These are phyloP conservation scores for Paraphysoderma sedebokerense DNA, from an alignment of 371 early-diverging fungal genomes.

Conservation along the genomic window DNA sequence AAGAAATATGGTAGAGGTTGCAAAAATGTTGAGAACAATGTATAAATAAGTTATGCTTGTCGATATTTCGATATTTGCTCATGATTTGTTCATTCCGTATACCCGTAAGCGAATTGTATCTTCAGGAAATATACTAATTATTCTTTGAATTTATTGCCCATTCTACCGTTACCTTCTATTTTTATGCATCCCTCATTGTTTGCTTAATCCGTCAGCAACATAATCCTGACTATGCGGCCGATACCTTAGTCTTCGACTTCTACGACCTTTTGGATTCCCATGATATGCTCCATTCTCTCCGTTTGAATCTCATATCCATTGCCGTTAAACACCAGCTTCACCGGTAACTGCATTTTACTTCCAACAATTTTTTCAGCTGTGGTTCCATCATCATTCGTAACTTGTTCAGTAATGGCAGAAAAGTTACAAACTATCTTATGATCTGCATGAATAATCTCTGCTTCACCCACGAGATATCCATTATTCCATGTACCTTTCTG, in stretches of 20 bases:
- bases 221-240: too few species aligned
- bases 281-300: too few species aligned
- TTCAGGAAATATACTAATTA: too few species aligned
- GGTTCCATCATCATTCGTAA: not conserved
- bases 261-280: too few species aligned
- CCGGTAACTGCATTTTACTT: not conserved
- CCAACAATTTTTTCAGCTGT: not conserved
- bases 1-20: constrained; percentile 68
- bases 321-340: not conserved
- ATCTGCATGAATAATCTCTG: constrained; percentile 24
- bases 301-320: not conserved
- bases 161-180: too few species aligned
- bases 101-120: too few species aligned
- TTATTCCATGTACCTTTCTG: constrained; percentile 18
- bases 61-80: too few species aligned
- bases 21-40: constrained; percentile 17
- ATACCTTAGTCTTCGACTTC: too few species aligned
- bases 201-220: too few species aligned
- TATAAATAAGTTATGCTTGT: not conserved
- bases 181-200: too few species aligned
- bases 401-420: not conserved
- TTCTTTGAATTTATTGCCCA: too few species aligned
- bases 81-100: too few species aligned
- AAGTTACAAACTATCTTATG: constrained; percentile 18
- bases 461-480: constrained; percentile 14